A percentile compares a stretch with the other conserved stretches of the same genome.
Conservation (phyloP, 1,139 yeast species). For the Kodamaea ohmeri region DNA sequence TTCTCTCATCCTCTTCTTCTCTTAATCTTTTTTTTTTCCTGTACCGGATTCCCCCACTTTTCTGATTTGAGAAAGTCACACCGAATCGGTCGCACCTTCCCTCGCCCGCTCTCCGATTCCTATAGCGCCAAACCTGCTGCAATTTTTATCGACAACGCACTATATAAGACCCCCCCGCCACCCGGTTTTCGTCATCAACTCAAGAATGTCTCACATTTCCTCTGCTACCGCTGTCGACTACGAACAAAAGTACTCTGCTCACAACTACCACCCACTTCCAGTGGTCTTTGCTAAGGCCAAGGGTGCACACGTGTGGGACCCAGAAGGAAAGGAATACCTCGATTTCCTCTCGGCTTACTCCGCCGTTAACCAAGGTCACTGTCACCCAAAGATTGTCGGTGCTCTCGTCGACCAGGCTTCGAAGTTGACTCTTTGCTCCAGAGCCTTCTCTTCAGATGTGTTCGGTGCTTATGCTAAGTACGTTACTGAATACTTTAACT, state of each 20-base stretch:
- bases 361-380: conserved; percentile 97
- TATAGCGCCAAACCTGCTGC: conserved; percentile 10
- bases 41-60: not conserved
- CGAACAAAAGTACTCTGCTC: conserved; percentile 86
- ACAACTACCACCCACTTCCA: conserved; percentile 95
- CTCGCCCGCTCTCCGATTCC: conserved; percentile 12
- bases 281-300: conserved; percentile 83
- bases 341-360: conserved; percentile 93
- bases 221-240: conserved; percentile 64
- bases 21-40: not conserved
- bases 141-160: conserved; percentile 6
- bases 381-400: conserved; percentile 86
- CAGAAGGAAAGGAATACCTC: conserved; percentile 85
- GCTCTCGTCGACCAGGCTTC: conserved; percentile 90
- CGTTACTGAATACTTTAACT: conserved; percentile 82
- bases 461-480: conserved; percentile 87
- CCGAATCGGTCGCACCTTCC: conserved; percentile 5
- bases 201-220: conserved; percentile 37
- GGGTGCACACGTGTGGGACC: conserved; percentile 98
- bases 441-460: conserved; percentile 90
- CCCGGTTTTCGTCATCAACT: not conserved
- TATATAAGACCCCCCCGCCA: not conserved
- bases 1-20: not conserved
- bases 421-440: conserved; percentile 76
- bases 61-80: not conserved